Percentiles rank a stretch among this genome's conserved stretches.
Evolutionary conservation across 805 yeast species (phyloP).

Genomic region (Kurtzmaniella cleridarum): DNA sequence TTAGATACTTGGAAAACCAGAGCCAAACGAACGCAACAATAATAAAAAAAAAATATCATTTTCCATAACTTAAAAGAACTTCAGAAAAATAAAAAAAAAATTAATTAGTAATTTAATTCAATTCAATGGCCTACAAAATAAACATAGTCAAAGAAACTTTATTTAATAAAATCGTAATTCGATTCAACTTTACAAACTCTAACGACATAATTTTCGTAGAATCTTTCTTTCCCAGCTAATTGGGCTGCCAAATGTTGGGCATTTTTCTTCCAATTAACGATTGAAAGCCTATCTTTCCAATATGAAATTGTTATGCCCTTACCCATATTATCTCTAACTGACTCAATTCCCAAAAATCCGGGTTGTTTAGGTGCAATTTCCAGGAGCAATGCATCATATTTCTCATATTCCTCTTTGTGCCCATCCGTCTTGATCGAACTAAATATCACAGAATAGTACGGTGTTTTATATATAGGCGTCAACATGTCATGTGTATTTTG

Average conservation of each 20-base stretch:
- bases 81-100: too few species aligned
- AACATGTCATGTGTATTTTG: background rate
- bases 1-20: too few species aligned
- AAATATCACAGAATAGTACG: slow-evolving; percentile 14
- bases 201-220: slow-evolving; percentile 8
- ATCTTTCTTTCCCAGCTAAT: slow-evolving; percentile 6
- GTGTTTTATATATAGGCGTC: slow-evolving; percentile 8
- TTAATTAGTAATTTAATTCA: background rate
- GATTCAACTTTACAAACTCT: slow-evolving; percentile 12
- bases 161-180: slow-evolving; percentile 5
- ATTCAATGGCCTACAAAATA: background rate
- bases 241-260: slow-evolving; percentile 12
- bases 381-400: slow-evolving; percentile 6
- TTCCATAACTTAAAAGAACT: too few species aligned
- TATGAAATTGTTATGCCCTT: slow-evolving; percentile 13
- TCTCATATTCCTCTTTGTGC: slow-evolving; percentile 6
- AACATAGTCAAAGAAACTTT: background rate
- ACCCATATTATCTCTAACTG: slow-evolving; percentile 8
- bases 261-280: slow-evolving; percentile 11
- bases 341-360: slow-evolving; percentile 13
- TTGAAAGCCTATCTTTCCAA: slow-evolving; percentile 10
- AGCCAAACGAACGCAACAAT: too few species aligned
- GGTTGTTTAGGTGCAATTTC: slow-evolving; percentile 9
- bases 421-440: slow-evolving; percentile 4
- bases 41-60: too few species aligned